Percentiles rank a stretch among this genome's conserved stretches.
phyloP scores from a whole-genome alignment of 1,284 basidiomycete species.

The Leccinum brunneo-olivaceum region DNA sequence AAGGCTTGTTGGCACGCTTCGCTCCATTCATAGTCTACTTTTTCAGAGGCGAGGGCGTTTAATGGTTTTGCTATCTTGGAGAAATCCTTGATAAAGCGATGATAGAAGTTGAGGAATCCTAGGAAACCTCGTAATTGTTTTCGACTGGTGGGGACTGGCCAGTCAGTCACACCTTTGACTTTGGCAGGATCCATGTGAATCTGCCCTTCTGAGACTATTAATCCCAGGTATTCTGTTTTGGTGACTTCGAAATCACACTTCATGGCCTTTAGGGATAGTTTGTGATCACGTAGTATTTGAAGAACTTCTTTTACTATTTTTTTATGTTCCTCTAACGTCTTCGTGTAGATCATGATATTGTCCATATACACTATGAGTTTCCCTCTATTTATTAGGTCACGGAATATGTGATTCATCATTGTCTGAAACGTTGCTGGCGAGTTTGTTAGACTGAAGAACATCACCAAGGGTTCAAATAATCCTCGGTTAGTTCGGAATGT shows the following conservation, averaged over 20 bases:
- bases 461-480: too few relatives aligned
- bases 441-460: too few relatives aligned
- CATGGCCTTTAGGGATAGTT: not conserved
- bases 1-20: not conserved
- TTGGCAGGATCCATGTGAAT: slow-evolving; percentile 35
- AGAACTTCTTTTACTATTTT: not conserved
- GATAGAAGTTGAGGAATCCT: slow-evolving; percentile 26
- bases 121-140: slow-evolving; percentile 23
- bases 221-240: slow-evolving; percentile 23
- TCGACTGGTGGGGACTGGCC: slow-evolving; percentile 28
- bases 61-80: slow-evolving; percentile 27
- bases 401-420: too few relatives aligned
- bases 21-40: not conserved
- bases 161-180: slow-evolving; percentile 30
- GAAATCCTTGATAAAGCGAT: slow-evolving; percentile 37
- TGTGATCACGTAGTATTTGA: not conserved
- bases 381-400: too few relatives aligned
- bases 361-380: too few relatives aligned
- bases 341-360: too few relatives aligned
- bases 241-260: slow-evolving; percentile 35
- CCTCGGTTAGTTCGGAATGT: too few relatives aligned
- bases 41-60: slow-evolving; percentile 14
- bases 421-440: too few relatives aligned
- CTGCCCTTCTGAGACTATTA: slow-evolving; percentile 21
- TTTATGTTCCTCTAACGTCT: not conserved